A percentile compares a stretch with the other conserved stretches of the same genome.
phyloP scores from a whole-genome alignment of 768 basidiomycete genomes.

The Tremella yokohamensis region DNA sequence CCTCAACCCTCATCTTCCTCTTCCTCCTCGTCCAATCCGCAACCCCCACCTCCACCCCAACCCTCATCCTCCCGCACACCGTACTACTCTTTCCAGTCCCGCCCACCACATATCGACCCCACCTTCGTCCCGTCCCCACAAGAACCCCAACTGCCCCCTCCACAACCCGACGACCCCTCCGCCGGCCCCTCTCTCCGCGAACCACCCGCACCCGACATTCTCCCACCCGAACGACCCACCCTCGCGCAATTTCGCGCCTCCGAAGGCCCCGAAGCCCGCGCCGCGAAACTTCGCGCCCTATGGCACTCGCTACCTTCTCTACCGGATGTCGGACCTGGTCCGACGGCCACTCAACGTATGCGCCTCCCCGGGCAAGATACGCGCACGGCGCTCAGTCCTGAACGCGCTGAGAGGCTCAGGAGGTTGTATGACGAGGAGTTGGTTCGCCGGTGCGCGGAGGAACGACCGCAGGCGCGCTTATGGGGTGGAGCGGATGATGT shows the following conservation, averaged over 20 bases:
- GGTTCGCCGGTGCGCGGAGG: conserved; percentile 52
- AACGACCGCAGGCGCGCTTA: conserved; percentile 44
- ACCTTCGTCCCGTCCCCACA: conserved; percentile 16
- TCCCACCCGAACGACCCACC: conserved; percentile 30
- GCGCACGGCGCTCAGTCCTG: conserved; percentile 53
- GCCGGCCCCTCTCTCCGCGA: conserved; percentile 35
- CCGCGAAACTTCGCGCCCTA: conserved; percentile 45
- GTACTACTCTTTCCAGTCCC: conserved; percentile 16
- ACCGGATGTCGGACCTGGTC: conserved; percentile 24
- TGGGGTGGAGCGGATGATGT: conserved; percentile 48
- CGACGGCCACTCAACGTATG: conserved; percentile 36
- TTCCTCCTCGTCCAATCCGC: conserved; percentile 12
- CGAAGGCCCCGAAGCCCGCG: conserved; percentile 44
- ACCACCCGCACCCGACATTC: conserved; percentile 41
- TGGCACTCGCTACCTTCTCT: conserved; percentile 45
- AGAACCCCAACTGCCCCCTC: conserved; percentile 15
- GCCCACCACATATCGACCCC: conserved; percentile 18
- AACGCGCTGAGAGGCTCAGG: conserved; percentile 63
- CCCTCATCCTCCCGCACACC: conserved; percentile 7
- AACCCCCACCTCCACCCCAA: no score
- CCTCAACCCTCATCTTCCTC: conserved; percentile 22
- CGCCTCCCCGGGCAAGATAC: conserved; percentile 47
- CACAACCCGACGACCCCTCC: conserved; percentile 8
- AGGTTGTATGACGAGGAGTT: conserved; percentile 76
- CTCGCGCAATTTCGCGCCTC: conserved; percentile 45